phyloP scores from a whole-genome alignment of 2,329 filamentous ascomycete genomes.

The Apiospora hydei region DNA sequence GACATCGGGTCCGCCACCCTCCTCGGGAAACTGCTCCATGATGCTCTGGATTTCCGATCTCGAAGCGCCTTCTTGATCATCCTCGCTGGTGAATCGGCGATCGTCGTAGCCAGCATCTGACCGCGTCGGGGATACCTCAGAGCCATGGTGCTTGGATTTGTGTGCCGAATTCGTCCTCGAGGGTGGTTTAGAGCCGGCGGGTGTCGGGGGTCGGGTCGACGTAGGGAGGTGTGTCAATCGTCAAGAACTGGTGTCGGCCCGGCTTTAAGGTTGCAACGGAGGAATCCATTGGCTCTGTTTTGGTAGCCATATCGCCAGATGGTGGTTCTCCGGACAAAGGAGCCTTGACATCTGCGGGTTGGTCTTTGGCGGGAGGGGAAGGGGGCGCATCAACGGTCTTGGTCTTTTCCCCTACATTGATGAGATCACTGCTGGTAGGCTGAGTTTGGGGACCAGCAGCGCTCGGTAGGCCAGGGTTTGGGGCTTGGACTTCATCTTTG shows the following conservation, averaged over 20 bases:
- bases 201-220: constrained; percentile 67
- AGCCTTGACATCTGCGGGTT: not conserved
- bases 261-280: constrained; percentile 60
- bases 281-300: constrained; percentile 49
- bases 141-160: constrained; percentile 52
- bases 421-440: not conserved
- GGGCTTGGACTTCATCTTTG: not conserved
- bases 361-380: constrained; percentile 17
- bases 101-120: constrained; percentile 66
- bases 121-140: constrained; percentile 59
- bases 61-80: constrained; percentile 69
- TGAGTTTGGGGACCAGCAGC: constrained; percentile 1
- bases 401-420: not conserved
- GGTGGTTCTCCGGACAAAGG: not conserved
- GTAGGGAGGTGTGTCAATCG: constrained; percentile 56
- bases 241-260: constrained; percentile 53
- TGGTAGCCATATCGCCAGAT: constrained; percentile 3
- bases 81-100: constrained; percentile 63
- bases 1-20: constrained; percentile 72
- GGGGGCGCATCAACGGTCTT: constrained; percentile 2
- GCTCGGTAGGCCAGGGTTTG: not conserved
- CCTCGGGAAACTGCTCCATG: constrained; percentile 92
- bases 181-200: constrained; percentile 60
- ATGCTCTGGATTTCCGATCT: constrained; percentile 93
- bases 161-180: constrained; percentile 67